A percentile compares a stretch with the other conserved stretches of the same genome.
Conservation (phyloP, 352 stramenopile species). For the Globisporangium takayamanum region DNA sequence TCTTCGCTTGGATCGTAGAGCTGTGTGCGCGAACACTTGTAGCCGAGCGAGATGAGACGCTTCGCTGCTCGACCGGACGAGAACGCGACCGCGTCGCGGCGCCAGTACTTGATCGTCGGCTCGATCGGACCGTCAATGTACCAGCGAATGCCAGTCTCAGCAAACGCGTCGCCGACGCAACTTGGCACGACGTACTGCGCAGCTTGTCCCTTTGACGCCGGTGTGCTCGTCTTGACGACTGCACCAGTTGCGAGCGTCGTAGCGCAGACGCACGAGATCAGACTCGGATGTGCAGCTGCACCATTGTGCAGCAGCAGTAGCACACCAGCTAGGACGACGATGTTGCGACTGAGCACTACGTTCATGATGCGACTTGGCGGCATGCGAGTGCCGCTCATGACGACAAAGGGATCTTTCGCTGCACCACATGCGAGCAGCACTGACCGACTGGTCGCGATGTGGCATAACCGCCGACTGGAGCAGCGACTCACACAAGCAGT, state of each 20-base stretch:
- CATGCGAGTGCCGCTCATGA: too few relatives aligned
- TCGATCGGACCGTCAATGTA: slow-evolving; percentile 64
- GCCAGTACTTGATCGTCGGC: slow-evolving; percentile 59
- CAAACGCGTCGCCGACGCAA: slow-evolving; percentile 81
- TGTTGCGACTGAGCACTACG: too few relatives aligned
- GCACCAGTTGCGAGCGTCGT: slow-evolving; percentile 52
- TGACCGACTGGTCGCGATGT: too few relatives aligned
- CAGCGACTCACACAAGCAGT: too few relatives aligned
- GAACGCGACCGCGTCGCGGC: slow-evolving; percentile 28
- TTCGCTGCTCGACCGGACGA: slow-evolving; percentile 46
- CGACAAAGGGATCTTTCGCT: too few relatives aligned
- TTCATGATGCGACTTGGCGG: neutral
- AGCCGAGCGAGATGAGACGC: slow-evolving; percentile 62
- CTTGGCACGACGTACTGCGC: slow-evolving; percentile 50
- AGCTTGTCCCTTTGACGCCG: slow-evolving; percentile 31
- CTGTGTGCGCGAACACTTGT: slow-evolving; percentile 53
- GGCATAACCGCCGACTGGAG: neutral
- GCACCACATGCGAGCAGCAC: too few relatives aligned
- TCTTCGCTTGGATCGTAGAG: slow-evolving; percentile 50
- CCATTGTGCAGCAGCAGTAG: neutral
- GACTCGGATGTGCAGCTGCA: slow-evolving; percentile 36
- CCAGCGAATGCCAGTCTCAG: slow-evolving; percentile 72
- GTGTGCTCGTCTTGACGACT: slow-evolving; percentile 35
- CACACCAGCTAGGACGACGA: neutral
- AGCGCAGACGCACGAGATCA: slow-evolving; percentile 71